A percentile compares a stretch with the other conserved stretches of the same genome.
phyloP scores from a whole-genome alignment of 805 yeast genomes.

The Scheffersomyces coipomensis region DNA sequence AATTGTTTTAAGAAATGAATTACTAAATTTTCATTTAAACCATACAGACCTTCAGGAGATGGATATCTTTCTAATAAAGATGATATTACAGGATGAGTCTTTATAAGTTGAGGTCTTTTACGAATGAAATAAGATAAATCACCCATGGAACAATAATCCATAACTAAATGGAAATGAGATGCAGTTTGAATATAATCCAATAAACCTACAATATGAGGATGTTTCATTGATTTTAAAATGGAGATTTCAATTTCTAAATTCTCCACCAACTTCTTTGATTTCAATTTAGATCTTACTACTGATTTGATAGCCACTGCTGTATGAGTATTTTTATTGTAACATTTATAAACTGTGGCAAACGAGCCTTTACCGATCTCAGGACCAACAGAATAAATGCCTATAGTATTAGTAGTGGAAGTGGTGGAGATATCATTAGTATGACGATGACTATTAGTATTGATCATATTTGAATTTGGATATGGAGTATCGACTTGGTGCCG shows the following conservation, averaged over 20 bases:
- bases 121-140: conserved; percentile 87
- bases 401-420: conserved; percentile 3
- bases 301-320: conserved; percentile 84
- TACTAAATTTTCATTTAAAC: conserved; percentile 75
- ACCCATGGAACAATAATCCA: conserved; percentile 97
- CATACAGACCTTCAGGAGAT: conserved; percentile 72
- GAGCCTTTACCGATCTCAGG: conserved; percentile 93
- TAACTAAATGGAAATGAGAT: conserved; percentile 79
- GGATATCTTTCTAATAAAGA: conserved; percentile 81
- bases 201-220: conserved; percentile 89
- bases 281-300: conserved; percentile 77
- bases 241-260: conserved; percentile 91
- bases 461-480: no score
- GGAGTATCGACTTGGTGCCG: no score
- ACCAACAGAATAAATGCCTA: conserved; percentile 60
- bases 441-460: no score
- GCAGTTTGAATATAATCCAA: conserved; percentile 79
- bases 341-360: conserved; percentile 93
- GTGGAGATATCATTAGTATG: no score
- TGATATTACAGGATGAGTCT: conserved; percentile 75
- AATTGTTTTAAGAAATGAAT: conserved; percentile 85
- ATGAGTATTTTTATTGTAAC: conserved; percentile 52
- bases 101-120: conserved; percentile 66
- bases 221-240: conserved; percentile 81
- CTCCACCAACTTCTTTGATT: conserved; percentile 82